phyloP scores from a whole-genome alignment of 2,329 filamentous ascomycete genomes.

The Ophiocordyceps australis region DNA sequence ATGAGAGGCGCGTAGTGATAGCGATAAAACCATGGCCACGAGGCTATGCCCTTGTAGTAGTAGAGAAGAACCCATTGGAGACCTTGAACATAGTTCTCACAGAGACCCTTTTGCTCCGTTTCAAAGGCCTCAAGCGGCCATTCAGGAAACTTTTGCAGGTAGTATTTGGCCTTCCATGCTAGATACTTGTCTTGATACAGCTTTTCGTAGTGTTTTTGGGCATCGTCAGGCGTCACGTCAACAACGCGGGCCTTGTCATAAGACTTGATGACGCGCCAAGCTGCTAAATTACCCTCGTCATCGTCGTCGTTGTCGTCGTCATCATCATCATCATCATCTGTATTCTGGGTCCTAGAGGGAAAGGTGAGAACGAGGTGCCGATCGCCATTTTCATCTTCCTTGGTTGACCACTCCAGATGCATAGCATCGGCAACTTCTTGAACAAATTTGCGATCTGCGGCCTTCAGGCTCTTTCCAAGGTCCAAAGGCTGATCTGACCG shows the following conservation, averaged over 20 bases:
- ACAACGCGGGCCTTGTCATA: conserved; percentile 83
- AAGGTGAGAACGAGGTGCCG: conserved; percentile 33
- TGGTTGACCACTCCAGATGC: conserved; percentile 37
- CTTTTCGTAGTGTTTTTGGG: conserved; percentile 58
- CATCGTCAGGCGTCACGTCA: conserved; percentile 63
- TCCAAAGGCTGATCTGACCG: conserved; percentile 49
- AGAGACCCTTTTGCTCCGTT: conserved; percentile 58
- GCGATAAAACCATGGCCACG: conserved; percentile 95
- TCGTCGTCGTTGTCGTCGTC: conserved; percentile 25
- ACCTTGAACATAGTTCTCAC: conserved; percentile 94
- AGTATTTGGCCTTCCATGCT: conserved; percentile 91
- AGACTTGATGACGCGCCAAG: conserved; percentile 69
- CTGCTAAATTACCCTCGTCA: conserved; percentile 72
- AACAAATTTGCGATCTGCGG: conserved; percentile 81
- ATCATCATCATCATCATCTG: conserved; percentile 49
- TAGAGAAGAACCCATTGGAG: conserved; percentile 97
- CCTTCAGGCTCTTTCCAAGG: conserved; percentile 53
- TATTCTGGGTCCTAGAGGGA: conserved; percentile 31
- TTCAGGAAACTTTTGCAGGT: conserved; percentile 68
- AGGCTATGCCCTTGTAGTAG: conserved; percentile 92
- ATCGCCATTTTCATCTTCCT: conserved; percentile 35
- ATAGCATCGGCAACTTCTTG: conserved; percentile 60
- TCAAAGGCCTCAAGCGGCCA: conserved; percentile 68
- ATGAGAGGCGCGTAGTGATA: conserved; percentile 98
- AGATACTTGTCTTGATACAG: conserved; percentile 84